A percentile compares a stretch with the other conserved stretches of the same genome.
Conservation (phyloP, 2,329 filamentous ascomycete species). For the Alternaria rosae region DNA sequence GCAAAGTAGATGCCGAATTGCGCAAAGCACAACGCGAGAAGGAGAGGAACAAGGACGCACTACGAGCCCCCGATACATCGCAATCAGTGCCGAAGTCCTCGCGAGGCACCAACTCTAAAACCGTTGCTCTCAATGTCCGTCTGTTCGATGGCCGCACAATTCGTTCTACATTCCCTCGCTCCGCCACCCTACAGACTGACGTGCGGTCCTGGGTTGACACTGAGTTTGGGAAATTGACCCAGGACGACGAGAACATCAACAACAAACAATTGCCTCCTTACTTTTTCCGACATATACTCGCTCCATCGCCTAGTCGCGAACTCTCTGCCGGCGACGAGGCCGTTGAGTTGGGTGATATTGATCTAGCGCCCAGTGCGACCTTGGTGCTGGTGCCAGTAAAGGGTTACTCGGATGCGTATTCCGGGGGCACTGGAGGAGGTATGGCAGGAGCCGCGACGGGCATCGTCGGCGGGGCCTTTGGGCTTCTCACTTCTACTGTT, state of each 20-base stretch:
- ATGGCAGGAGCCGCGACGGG: slow-evolving; percentile 43
- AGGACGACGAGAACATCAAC: slow-evolving; percentile 30
- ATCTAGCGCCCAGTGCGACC: slow-evolving; percentile 79
- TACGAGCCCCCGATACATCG: slow-evolving; percentile 8
- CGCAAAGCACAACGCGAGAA: slow-evolving; percentile 46
- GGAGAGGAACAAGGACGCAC: slow-evolving; percentile 14
- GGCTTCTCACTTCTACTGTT: slow-evolving; percentile 45
- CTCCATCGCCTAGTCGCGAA: slow-evolving; percentile 76
- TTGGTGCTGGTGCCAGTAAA: slow-evolving; percentile 79
- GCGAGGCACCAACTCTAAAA: slow-evolving; percentile 39
- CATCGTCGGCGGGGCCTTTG: slow-evolving; percentile 44
- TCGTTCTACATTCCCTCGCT: slow-evolving; percentile 72
- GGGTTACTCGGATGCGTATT: slow-evolving; percentile 67
- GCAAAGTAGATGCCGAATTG: slow-evolving; percentile 56
- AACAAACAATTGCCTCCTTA: slow-evolving; percentile 64
- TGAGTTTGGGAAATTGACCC: slow-evolving; percentile 34
- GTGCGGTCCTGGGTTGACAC: slow-evolving; percentile 80
- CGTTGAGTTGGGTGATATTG: slow-evolving; percentile 71
- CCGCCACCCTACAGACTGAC: slow-evolving; percentile 67
- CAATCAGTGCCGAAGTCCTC: slow-evolving; percentile 24
- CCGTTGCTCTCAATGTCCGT: slow-evolving; percentile 71
- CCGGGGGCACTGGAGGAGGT: slow-evolving; percentile 39
- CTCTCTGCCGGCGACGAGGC: slow-evolving; percentile 80
- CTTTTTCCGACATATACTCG: slow-evolving; percentile 82
- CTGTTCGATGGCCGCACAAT: slow-evolving; percentile 85